Evolutionary conservation across 768 basidiomycete genomes (phyloP).

Genomic region (Lactifluus pinguis): DNA sequence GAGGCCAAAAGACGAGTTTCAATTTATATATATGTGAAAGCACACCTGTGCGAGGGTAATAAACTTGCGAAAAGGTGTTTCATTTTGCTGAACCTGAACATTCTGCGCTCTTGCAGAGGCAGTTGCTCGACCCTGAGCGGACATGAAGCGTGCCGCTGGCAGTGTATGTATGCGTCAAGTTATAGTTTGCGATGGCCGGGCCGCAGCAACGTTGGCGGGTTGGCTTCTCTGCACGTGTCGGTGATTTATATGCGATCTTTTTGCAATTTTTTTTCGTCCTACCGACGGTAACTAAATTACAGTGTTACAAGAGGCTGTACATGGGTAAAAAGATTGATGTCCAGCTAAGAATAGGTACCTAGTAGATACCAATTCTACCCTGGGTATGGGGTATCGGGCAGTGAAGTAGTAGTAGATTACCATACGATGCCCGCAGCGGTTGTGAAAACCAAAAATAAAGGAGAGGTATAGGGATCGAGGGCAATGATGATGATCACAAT

Average conservation of each 20-base stretch:
- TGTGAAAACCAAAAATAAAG: too few species aligned
- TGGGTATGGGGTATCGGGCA: neutral
- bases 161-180: neutral
- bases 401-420: neutral
- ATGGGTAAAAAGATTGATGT: too few species aligned
- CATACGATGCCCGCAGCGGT: too few species aligned
- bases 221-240: too few species aligned
- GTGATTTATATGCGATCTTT: too few species aligned
- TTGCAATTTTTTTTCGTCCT: too few species aligned
- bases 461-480: too few species aligned
- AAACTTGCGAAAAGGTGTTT: slow-evolving; percentile 30
- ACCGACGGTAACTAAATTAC: too few species aligned
- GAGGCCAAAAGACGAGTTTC: neutral
- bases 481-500: neutral
- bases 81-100: slow-evolving; percentile 24
- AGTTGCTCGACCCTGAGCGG: slow-evolving; percentile 1
- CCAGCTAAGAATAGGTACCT: neutral
- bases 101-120: slow-evolving; percentile 15
- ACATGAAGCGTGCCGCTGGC: neutral
- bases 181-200: neutral
- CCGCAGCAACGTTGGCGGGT: neutral
- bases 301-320: too few species aligned
- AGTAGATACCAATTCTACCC: neutral
- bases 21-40: neutral
- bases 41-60: slow-evolving; percentile 37